These are phyloP conservation scores for Gracilaria caudata DNA, from an alignment of 23 red algal species.

Conservation along the genomic window DNA sequence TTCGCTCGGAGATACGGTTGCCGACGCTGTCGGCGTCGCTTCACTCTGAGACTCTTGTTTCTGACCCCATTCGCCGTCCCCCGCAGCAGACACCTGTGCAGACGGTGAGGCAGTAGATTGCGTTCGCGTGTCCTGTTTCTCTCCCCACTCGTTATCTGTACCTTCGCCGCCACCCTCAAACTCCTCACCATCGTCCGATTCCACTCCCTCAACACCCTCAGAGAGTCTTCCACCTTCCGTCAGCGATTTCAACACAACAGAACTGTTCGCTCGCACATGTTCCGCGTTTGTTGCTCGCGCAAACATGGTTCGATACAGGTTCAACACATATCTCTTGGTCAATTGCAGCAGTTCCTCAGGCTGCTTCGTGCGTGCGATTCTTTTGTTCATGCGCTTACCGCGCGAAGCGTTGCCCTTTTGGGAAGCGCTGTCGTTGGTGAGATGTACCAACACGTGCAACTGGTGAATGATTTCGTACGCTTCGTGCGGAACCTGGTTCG, in stretches of 20 bases:
- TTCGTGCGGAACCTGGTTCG: not conserved
- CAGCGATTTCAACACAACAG: not conserved
- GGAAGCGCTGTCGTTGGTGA: not conserved
- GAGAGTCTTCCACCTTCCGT: not conserved
- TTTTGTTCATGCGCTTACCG: too few species aligned
- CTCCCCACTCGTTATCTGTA: not conserved
- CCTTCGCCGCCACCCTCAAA: not conserved
- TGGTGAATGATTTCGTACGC: not conserved
- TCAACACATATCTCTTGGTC: not conserved
- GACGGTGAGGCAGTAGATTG: too few species aligned
- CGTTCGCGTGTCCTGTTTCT: not conserved
- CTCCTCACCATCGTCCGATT: not conserved
- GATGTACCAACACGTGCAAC: not conserved
- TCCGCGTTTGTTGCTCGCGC: not conserved
- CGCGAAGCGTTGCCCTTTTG: not conserved
- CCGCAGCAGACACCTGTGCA: too few species aligned
- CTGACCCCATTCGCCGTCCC: not conserved
- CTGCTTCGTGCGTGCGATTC: not conserved
- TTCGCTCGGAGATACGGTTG: not conserved
- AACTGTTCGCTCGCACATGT: not conserved
- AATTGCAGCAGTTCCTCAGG: not conserved
- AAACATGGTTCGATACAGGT: not conserved
- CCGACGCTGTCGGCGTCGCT: not conserved
- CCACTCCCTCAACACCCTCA: not conserved
- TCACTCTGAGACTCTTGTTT: not conserved